Evolutionary conservation across 306 rosid species (phyloP), one percentile per base, ranked within the genome.

Genomic region (Rosa persica): DNA sequence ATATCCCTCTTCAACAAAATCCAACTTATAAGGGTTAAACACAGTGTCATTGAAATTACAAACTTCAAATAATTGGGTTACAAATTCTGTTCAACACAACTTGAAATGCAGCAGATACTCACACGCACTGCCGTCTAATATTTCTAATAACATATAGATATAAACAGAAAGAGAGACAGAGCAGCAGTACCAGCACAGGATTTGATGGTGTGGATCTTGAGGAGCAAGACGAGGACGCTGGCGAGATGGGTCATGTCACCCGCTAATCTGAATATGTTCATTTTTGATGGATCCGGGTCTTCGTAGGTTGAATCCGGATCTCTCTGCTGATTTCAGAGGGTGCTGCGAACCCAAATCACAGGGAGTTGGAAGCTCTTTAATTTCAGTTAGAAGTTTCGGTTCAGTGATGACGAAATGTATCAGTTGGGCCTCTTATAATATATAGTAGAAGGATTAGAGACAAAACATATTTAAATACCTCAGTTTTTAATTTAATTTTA

Each of bases 211-310:
- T 90, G 93, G 84, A 90, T 90, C 89, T 90, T 90, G 85, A 89
- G 93, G 54, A 90, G 96, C 74, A 90, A 82, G 76, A 90, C 96
- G 83, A 90, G 90, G 73, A 90, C 86, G 79, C 96, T 90, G 74
- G 90, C 90, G 67, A 90, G 79, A 80, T 90, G 96, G 88, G 91
- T 90, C 96, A 90, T 89, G 74, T 90, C 96, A 44, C 93, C 96
- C 5, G 89, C 88, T 73, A 90, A 84, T 76, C 96, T 85, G 91
- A 90, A 90, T 30, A 89, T 66, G 78, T 90, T 90, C 93, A 90
- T 90, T 81, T 52, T 78, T 20, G 7, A 17, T 27, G 71, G 71
- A 67, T 67, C 71, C 71, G 70, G 70, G 27, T 38, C 46, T 12
- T 60, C 30, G 17, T 11, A 23, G 70, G 78, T 38, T 40, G 70